A percentile compares a stretch with the other conserved stretches of the same genome.
Conservation (phyloP, 352 stramenopile genomes). For the Pythium dissimile region DNA sequence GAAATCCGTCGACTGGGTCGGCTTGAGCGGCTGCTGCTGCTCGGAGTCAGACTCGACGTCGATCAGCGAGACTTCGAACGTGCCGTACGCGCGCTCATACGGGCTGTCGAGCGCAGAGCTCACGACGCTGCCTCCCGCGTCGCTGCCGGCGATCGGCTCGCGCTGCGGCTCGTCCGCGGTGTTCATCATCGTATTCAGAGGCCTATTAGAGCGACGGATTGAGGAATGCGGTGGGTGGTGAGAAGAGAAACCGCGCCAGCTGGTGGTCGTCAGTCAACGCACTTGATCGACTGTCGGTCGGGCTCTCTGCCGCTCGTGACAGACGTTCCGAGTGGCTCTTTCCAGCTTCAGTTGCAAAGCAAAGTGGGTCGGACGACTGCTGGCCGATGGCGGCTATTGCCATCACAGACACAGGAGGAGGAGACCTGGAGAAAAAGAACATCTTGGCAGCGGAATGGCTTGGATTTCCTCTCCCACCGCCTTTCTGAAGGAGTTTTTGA, state of each 20-base stretch:
- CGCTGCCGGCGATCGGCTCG: background rate
- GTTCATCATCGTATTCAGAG: conserved; percentile 12
- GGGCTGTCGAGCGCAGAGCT: conserved; percentile 22
- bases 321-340: too few relatives aligned
- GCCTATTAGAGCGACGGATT: too few relatives aligned
- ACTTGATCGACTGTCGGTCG: background rate
- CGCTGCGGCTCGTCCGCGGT: background rate
- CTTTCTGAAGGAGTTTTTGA: background rate
- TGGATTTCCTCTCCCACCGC: conserved; percentile 8
- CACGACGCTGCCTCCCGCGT: conserved; percentile 1
- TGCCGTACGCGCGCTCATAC: conserved; percentile 55
- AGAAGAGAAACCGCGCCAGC: background rate
- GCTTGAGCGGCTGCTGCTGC: conserved; percentile 6
- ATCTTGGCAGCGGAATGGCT: background rate
- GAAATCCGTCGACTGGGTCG: conserved; percentile 12
- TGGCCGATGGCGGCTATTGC: background rate
- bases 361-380: conserved; percentile 5
- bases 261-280: too few relatives aligned
- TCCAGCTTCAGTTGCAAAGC: too few relatives aligned
- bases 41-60: conserved; percentile 45
- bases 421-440: conserved; percentile 16
- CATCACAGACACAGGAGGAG: background rate
- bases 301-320: background rate
- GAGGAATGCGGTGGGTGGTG: background rate
- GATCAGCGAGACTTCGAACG: conserved; percentile 67